Evolutionary conservation across 352 stramenopile species (phyloP), one percentile per base, ranked within the genome.

Genomic region (Globisporangium spiculum): DNA sequence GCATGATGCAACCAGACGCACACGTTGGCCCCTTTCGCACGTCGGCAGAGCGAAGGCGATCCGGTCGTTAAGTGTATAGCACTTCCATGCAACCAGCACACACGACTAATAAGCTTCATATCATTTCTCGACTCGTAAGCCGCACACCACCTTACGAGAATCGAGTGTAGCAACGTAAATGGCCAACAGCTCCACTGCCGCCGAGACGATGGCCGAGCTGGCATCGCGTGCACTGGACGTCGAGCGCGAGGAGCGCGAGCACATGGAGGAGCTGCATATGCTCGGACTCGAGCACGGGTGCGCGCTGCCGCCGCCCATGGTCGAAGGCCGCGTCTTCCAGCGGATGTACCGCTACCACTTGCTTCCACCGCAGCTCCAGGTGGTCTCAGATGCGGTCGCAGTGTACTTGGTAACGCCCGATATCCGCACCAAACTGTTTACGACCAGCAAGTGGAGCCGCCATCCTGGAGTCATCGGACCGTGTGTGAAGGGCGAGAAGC

Each of bases 401-500:
- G 53, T 67, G n/a, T 61, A 68, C 20, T 30, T 74, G n/a, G 26
- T 58, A 8, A 54, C 46, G 0, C 71, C 68, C n/a, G 48, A 58
- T 0, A 30, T 74, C 14, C 14, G 65, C n/a, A 30, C 50, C 1
- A 7, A 41, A 1, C 66, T 80, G 34, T 80, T 80, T 60, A 52
- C 63, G 0, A 61, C 36, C n/a, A 4, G 22, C 8, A 58, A 41
- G 24, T 74, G 67, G 62, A 32, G 18, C 14, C 26, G 16, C 1
- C 67, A 71, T 2, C 66, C 58, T 10, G n/a, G 26, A 8, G 30
- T 41, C 1, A n/a, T 66, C 0, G 76, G 78, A 1, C 75, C 75
- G 1, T 74, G 73, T 26, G 77, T 84, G 20, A 73, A 71, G 63
- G 81, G 83, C 24, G 63, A 74, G 7, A 68, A 75, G 34, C 74